Base-by-base conservation (phyloP, 129 eudicot genomes). In the Flaveria trinervia region DNA sequence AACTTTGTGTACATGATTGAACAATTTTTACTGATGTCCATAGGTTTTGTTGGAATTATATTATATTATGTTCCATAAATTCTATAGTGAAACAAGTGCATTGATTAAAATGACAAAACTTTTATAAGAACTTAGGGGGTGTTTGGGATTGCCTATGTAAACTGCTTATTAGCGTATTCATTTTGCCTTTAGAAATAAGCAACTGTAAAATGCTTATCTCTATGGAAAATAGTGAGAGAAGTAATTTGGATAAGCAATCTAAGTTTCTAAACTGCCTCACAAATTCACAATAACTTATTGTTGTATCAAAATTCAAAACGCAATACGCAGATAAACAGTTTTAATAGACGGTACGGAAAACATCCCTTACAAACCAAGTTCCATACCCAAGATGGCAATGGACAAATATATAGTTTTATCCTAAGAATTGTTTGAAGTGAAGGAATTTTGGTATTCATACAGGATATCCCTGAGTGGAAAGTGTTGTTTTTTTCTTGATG, bases 321-420 rank as follows among this genome's bases (percentile, higher is more conserved):
- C 64, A 57, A 57, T 57, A 57, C 10, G 64, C 30, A 20, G 5
- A 57, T 18, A 57, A 57, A 57, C 28, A 9, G 1, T 7, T 18
- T 20, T 20, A 20, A 18, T 20, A 20, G 22, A 48, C 0, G 54
- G n/a, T 48, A 48, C 2, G 16, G 13, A 48, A 13, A 48, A 48
- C 15, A 60, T 11, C 39, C 66, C 66, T 26, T 60, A 60, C 54
- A 43, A 43, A 68, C 9, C 33, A 18, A 0, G 18, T 45, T 68
- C 33, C 30, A 68, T 45, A 20, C 39, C 26, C 22, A 72, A 54
- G 76, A 55, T 36, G 51, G 10, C 76, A 18, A 73, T 73, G 43
- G 25, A 30, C 45, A 71, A 71, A 51, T 16, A 30, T 71, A 28
- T 30, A 28, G 1, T 9, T 17, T 36, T 51, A 71, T 11, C 65